These are phyloP conservation scores for Zostera marina DNA, from an alignment of 116 monocot species.

Conservation along the genomic window DNA sequence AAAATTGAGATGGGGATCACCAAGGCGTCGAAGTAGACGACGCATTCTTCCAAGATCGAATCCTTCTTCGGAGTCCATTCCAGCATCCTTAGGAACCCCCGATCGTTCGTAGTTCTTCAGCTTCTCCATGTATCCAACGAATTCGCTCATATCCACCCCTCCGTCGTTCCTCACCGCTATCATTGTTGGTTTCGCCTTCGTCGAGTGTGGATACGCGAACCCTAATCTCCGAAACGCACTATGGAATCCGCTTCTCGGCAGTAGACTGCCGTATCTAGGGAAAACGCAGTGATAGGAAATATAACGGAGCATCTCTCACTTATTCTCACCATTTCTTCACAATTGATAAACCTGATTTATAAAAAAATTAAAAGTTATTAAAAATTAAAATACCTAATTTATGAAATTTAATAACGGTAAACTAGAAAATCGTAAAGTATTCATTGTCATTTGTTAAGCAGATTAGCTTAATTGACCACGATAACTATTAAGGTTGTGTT, in stretches of 20 bases:
- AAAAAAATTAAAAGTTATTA: too few relatives aligned
- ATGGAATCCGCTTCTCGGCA: background rate
- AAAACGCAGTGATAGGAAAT: background rate
- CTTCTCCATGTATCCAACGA: conserved; percentile 72
- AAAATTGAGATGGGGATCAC: conserved; percentile 57
- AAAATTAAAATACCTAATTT: too few relatives aligned
- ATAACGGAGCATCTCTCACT: background rate
- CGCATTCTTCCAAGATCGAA: conserved; percentile 92
- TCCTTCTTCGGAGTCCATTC: conserved; percentile 69
- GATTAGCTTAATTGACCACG: too few relatives aligned
- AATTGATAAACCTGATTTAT: too few relatives aligned
- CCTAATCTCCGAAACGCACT: background rate
- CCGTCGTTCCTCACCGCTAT: conserved; percentile 16
- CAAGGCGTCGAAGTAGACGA: conserved; percentile 47
- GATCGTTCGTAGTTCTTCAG: conserved; percentile 70
- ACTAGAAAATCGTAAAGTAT: too few relatives aligned
- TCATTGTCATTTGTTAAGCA: too few relatives aligned
- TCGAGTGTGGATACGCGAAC: conserved; percentile 1
- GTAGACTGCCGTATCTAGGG: background rate
- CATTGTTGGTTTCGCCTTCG: conserved; percentile 1
- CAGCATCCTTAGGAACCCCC: conserved; percentile 63
- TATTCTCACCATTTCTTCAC: too few relatives aligned
- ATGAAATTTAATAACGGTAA: too few relatives aligned
- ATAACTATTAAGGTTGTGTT: too few relatives aligned
- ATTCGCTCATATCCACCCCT: conserved; percentile 32